Conservation (phyloP, 768 basidiomycete species). For the Agrocybe chaxingu region DNA sequence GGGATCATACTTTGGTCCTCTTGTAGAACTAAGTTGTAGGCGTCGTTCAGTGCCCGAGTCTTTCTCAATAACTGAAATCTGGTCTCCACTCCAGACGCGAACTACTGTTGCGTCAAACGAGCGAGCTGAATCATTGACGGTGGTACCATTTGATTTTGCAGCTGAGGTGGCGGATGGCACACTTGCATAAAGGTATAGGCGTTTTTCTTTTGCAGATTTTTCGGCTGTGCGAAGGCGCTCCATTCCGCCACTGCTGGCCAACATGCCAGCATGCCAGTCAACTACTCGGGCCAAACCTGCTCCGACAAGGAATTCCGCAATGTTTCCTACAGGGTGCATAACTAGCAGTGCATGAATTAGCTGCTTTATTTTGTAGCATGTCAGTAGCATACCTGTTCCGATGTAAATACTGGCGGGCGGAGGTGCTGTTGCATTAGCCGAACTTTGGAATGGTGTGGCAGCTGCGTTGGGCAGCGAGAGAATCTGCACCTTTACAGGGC, state of each 20-base stretch:
- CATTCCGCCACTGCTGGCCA: slow-evolving; percentile 80
- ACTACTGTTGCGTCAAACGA: slow-evolving; percentile 80
- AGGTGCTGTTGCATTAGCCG: slow-evolving; percentile 47
- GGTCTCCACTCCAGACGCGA: slow-evolving; percentile 91
- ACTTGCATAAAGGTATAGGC: slow-evolving; percentile 66
- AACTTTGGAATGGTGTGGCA: slow-evolving; percentile 76
- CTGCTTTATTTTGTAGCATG: not conserved
- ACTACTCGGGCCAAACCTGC: slow-evolving; percentile 88
- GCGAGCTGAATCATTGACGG: slow-evolving; percentile 40
- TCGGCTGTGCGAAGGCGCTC: slow-evolving; percentile 86
- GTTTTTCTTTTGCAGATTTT: slow-evolving; percentile 73
- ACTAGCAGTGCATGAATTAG: slow-evolving; percentile 36
- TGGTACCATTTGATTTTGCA: slow-evolving; percentile 42
- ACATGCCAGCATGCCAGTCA: slow-evolving; percentile 97
- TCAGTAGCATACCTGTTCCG: slow-evolving; percentile 58
- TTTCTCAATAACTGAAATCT: slow-evolving; percentile 77
- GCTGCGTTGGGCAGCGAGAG: slow-evolving; percentile 77
- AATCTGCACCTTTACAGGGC: slow-evolving; percentile 71
- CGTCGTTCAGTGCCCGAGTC: slow-evolving; percentile 74
- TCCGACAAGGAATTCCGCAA: slow-evolving; percentile 84
- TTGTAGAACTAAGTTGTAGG: slow-evolving; percentile 84
- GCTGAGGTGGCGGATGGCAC: slow-evolving; percentile 33
- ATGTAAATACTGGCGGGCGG: slow-evolving; percentile 84
- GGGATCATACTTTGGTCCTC: slow-evolving; percentile 67
- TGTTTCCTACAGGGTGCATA: slow-evolving; percentile 90